Conservation (phyloP, 129 eudicot species). For the Helichrysum umbraculigerum region DNA sequence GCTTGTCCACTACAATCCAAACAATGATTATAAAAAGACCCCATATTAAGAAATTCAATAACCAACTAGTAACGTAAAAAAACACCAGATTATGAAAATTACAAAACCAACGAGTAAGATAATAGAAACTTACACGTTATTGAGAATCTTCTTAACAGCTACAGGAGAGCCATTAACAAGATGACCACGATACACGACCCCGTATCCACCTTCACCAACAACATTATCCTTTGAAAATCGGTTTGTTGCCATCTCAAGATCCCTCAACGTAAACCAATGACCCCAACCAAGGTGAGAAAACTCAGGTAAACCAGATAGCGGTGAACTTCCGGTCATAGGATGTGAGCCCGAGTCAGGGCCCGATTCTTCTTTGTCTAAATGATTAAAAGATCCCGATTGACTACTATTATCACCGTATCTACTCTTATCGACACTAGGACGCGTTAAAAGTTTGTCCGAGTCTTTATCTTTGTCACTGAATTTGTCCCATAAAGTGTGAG, state of each 20-base stretch:
- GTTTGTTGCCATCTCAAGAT: conserved; percentile 70
- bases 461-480: conserved; percentile 66
- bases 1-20: conserved; percentile 68
- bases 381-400: conserved; percentile 63
- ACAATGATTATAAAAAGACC: conserved; percentile 6
- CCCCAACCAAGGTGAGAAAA: conserved; percentile 95
- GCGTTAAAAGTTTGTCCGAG: conserved; percentile 55
- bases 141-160: conserved; percentile 79
- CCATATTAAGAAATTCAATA: background rate
- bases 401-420: conserved; percentile 49
- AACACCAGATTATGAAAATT: background rate
- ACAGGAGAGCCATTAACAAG: conserved; percentile 71
- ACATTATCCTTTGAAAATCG: conserved; percentile 71
- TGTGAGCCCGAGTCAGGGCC: conserved; percentile 58
- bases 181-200: conserved; percentile 68
- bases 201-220: conserved; percentile 91
- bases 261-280: conserved; percentile 86
- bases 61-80: background rate
- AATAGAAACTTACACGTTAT: conserved; percentile 59
- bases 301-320: conserved; percentile 71
- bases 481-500: conserved; percentile 48
- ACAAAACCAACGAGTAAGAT: background rate
- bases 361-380: conserved; percentile 47
- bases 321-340: conserved; percentile 56
- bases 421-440: conserved; percentile 43